Conservation (phyloP, 1,284 basidiomycete genomes). For the Anthracocystis panici-leucophaei region DNA sequence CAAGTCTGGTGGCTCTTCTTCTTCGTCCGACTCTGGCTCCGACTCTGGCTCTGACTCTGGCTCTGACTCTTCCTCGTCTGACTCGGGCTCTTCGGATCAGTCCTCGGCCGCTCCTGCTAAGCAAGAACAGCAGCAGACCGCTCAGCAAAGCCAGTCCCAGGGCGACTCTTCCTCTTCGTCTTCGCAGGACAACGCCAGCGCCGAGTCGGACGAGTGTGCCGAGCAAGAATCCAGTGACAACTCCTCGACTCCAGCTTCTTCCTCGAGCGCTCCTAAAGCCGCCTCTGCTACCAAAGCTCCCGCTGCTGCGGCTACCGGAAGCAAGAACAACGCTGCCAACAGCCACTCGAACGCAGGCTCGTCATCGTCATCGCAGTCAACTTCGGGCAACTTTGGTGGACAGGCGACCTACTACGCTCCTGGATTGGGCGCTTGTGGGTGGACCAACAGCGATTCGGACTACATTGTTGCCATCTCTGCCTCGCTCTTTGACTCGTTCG, state of each 20-base stretch:
- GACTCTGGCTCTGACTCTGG: conserved; percentile 41
- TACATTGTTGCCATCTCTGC: conserved; percentile 63
- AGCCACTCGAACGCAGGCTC: conserved; percentile 33
- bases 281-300: conserved; percentile 17
- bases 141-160: conserved; percentile 6
- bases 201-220: conserved; percentile 26
- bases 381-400: conserved; percentile 64
- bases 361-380: conserved; percentile 67
- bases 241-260: conserved; percentile 8
- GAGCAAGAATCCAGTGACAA: conserved; percentile 14
- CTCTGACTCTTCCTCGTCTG: conserved; percentile 68
- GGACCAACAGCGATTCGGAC: conserved; percentile 53
- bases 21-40: conserved; percentile 65
- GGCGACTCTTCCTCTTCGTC: conserved; percentile 1
- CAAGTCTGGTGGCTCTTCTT: conserved; percentile 40
- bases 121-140: conserved; percentile 13
- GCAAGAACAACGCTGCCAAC: conserved; percentile 35
- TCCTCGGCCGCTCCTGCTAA: conserved; percentile 14
- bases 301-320: conserved; percentile 31
- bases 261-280: background rate
- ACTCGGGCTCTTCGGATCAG: conserved; percentile 58
- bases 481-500: conserved; percentile 54
- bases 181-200: conserved; percentile 17
- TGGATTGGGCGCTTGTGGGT: conserved; percentile 63
- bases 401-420: conserved; percentile 62